Base-by-base conservation (phyloP, 108 stramenopile species). In the Fistulifera solaris region DNA sequence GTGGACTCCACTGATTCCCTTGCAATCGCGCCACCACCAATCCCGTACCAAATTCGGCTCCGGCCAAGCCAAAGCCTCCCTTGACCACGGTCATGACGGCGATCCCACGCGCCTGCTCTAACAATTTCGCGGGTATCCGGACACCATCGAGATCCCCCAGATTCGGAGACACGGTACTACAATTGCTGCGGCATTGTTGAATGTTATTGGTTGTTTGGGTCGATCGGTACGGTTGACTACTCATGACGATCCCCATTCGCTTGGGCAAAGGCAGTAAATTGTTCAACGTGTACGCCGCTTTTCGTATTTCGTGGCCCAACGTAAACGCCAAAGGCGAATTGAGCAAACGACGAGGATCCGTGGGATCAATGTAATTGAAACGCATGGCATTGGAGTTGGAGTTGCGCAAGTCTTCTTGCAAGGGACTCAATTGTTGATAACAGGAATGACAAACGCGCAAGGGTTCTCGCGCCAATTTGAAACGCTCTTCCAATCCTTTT, bases 251-350 rank as follows among this genome's bases (percentile, higher is more conserved):
- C 1, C 73, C 73, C 63, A 77, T 65, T 14, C 66, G 47, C 52
- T 74, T 73, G 39, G 75, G 67, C 14, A 61, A 52, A 12, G 90
- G 90, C 35, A 93, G 49, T 57, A 88, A 70, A 70, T 93, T 93
- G 54, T 77, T 77, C 48, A 93, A 48, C 14, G 90, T 80, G 56
- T 93, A 93, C 12, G 85, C 80, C 12, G 90, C 90, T 66, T 93
- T 88, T 11, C 92, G 73, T 40, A 94, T 74, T 69, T 94, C 92
- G 47, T 94, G 92, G 5, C 88, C 92, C 68, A 94, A 56, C 10
- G 88, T 94, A 72, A 89, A 89, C 0, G 88, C 88, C 58, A 94
- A 44, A 0, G 92, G 92, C 23, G 66, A 69, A 64, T 94, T 94
- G 19, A 79, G 72, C 28, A 85, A 59, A 16, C 74, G 70, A 17